phyloP scores from a whole-genome alignment of 768 basidiomycete species.

The Gloeostereum incarnatum region DNA sequence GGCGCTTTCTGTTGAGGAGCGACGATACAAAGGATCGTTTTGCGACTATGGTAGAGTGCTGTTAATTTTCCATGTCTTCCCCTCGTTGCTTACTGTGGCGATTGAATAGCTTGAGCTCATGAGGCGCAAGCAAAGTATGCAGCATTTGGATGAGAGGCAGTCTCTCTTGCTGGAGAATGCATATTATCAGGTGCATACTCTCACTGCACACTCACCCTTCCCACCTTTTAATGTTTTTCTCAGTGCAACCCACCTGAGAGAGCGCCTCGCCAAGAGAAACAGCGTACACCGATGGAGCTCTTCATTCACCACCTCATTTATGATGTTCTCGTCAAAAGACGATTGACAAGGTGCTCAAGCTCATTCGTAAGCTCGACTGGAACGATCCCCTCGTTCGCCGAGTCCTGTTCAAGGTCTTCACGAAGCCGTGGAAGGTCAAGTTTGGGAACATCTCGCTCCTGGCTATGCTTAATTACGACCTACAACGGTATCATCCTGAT shows the following conservation, averaged over 20 bases:
- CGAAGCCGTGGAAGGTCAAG: constrained; percentile 98
- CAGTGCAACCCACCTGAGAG: constrained; percentile 98
- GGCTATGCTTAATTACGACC: constrained; percentile 91
- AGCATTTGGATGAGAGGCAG: constrained; percentile 90
- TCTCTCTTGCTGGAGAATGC: constrained; percentile 90
- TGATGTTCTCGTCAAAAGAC: constrained; percentile 89
- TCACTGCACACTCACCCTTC: constrained; percentile 1
- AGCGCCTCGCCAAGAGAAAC: constrained; percentile 75
- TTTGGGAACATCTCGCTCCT: constrained; percentile 82
- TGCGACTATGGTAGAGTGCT: constrained; percentile 65
- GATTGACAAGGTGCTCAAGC: constrained; percentile 91
- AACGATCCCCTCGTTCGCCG: constrained; percentile 58
- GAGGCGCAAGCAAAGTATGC: constrained; percentile 88
- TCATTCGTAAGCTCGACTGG: constrained; percentile 93
- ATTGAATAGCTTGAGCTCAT: constrained; percentile 73
- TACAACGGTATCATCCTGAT: constrained; percentile 86
- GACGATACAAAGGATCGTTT: constrained; percentile 87
- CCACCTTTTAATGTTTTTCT: not conserved
- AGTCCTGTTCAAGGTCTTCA: constrained; percentile 80
- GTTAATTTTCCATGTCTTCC: not conserved
- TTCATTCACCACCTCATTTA: constrained; percentile 95
- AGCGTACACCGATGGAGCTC: constrained; percentile 79
- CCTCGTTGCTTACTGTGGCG: not conserved
- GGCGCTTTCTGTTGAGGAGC: constrained; percentile 79
- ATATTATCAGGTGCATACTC: constrained; percentile 80